phyloP scores from a whole-genome alignment of 106 monocot species.

The Platanthera zijinensis region DNA sequence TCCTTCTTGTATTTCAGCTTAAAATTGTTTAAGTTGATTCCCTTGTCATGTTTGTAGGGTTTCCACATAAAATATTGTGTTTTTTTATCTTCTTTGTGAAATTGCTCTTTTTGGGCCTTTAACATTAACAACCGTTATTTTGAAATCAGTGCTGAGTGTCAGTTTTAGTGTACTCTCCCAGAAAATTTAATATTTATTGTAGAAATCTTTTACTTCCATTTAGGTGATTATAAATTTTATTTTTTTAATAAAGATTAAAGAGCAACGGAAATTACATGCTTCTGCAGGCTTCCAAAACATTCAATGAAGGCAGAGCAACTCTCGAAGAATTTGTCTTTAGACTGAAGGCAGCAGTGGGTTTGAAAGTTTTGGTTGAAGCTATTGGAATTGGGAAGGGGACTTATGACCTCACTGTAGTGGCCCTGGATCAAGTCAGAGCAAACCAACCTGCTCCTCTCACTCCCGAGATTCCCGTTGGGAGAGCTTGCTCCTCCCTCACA shows the following conservation, averaged over 20 bases:
- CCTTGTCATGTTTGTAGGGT: too few species aligned
- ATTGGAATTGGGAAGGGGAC: slow-evolving; percentile 80
- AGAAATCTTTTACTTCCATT: neutral
- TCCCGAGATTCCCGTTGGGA: slow-evolving; percentile 64
- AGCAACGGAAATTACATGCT: neutral
- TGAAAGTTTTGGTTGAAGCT: slow-evolving; percentile 48
- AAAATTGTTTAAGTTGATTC: too few species aligned
- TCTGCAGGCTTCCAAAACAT: slow-evolving; percentile 46
- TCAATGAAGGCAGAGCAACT: slow-evolving; percentile 50
- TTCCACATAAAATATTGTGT: too few species aligned
- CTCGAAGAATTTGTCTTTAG: slow-evolving; percentile 61
- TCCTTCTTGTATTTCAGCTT: too few species aligned
- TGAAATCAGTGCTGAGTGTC: neutral
- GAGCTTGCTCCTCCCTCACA: slow-evolving; percentile 64
- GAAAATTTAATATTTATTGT: neutral
- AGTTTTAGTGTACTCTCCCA: neutral
- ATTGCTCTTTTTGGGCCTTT: neutral
- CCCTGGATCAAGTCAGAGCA: slow-evolving; percentile 33
- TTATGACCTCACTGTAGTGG: slow-evolving; percentile 52
- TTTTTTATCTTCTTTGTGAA: too few species aligned
- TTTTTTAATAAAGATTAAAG: neutral
- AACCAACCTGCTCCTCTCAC: slow-evolving; percentile 17
- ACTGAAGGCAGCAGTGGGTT: slow-evolving; percentile 43
- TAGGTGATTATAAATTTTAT: neutral
- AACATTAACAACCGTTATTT: neutral